phyloP scores from a whole-genome alignment of 106 monocot species.

The Allium fistulosum region DNA sequence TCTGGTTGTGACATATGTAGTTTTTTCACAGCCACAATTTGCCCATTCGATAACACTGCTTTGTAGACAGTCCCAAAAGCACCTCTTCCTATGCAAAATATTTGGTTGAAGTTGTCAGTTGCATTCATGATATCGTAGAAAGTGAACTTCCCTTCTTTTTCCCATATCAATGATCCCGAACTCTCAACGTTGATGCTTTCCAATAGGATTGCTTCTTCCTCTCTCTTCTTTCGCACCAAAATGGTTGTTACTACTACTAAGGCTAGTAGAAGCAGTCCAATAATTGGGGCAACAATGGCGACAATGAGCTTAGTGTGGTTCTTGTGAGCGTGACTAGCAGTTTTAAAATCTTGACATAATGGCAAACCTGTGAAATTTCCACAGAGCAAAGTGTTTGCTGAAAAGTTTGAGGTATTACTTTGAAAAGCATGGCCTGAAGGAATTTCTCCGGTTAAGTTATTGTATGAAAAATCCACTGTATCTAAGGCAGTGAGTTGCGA shows the following conservation, averaged over 20 bases:
- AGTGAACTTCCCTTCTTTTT: constrained; percentile 58
- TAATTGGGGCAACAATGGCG: constrained; percentile 42
- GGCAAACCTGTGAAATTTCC: constrained; percentile 42
- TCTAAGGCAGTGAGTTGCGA: constrained; percentile 41
- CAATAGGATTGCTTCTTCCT: background rate
- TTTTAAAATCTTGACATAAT: constrained; percentile 17
- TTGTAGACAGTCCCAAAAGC: constrained; percentile 63
- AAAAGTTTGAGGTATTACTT: constrained; percentile 28
- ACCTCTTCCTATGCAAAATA: constrained; percentile 59
- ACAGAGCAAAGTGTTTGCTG: constrained; percentile 58
- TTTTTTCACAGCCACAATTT: constrained; percentile 63
- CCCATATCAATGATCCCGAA: constrained; percentile 45
- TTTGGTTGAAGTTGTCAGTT: constrained; percentile 58
- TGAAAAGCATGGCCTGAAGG: constrained; percentile 35
- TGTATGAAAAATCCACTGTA: constrained; percentile 64
- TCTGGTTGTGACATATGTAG: constrained; percentile 21
- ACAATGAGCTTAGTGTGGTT: constrained; percentile 30
- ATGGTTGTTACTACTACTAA: background rate
- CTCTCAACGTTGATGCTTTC: constrained; percentile 9
- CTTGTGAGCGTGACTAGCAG: constrained; percentile 1
- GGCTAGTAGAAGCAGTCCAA: constrained; percentile 11
- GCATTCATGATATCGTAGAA: constrained; percentile 64
- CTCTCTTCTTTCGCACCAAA: constrained; percentile 1
- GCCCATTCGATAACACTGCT: constrained; percentile 43
- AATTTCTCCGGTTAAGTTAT: constrained; percentile 47